Base-by-base conservation (phyloP, 176 grass and related monocot genomes). In the Aegilops umbellulata region DNA sequence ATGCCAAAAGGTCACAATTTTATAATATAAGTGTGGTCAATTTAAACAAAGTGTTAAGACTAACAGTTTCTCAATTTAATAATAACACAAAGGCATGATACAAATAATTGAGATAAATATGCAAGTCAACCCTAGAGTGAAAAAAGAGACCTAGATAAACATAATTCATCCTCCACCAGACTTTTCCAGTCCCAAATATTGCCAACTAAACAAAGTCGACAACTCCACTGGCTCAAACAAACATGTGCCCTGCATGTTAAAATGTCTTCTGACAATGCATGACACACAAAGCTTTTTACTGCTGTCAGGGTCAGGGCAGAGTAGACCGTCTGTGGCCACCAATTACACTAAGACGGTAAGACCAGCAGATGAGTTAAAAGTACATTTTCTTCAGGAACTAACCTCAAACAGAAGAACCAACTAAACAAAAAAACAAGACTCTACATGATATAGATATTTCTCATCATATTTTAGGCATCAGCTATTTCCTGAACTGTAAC, bases 381-480 rank as follows among this genome's bases (percentile, higher is more conserved):
- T 64, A 8, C 8, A 83, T 79, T 78, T 77, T 38, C 79, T 74
- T n/a, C 36, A 39, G 17, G 44, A 85, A 53, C 30, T 82, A 24
- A 61, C 16, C 34, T n/a, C 35, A 36, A 32, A 25, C 31, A 70
- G n/a, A 44, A 64, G 32, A 34, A 82, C 60, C 25, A 76, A 44
- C 42, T 4, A 44, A 26, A 41, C 36, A 67, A 69, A 86, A 86
- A 78, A 89, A 86, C 32, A 83, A 83, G 39, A 78, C 70, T 70
- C 26, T 53, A 71, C 60, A 82, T 11, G 42, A 31, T 47, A 69
- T 46, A 67, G 17, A 81, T 85, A 26, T 74, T 64, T 83, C 20
- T 83, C 55, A 19, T 29, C 77, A 57, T 58, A 69, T 61, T 57
- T 68, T 85, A 46, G 35, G 70, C 14, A 49, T 46, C 76, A 86